Evolutionary conservation across 176 grass and related monocot genomes (phyloP), one percentile per base, ranked within the genome.

Genomic region (Canna indica): DNA sequence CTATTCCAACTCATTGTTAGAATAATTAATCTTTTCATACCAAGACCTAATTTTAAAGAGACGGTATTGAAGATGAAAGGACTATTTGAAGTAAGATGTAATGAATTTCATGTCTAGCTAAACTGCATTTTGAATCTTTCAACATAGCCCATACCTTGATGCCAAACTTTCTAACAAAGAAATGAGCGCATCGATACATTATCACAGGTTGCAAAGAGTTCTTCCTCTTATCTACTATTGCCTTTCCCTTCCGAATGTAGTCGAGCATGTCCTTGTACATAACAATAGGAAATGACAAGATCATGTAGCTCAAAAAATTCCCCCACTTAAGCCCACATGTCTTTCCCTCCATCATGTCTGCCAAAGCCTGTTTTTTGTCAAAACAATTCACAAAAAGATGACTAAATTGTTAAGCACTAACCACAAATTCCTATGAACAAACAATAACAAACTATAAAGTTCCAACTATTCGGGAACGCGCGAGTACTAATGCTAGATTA

Each of bases 261-360:
- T 73, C 71, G 0, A 73, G 35, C 7, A 54, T 52, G 12, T 73
- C 71, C 13, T 27, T 9, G 11, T 39, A 59, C 22, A 59, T 60
- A 11, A 17, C 34, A 44, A 73, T 44, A 17, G 71, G 71, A 59
- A 73, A 73, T 9, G 33, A 34, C 3, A 73, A 4, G 36, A 60
- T 10, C 2, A 73, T 20, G 54, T 73, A 73, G n/a, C 71, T 54
- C 4, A 73, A 14, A 32, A 39, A 59, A 41, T 73, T 73, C 24
- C 71, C 71, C 71, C 71, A 73, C 24, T 58, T 59, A 3, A 54
- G 32, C 54, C 71, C 71, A 42, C 52, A 36, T 29, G 41, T 73
- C 58, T 42, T 59, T 14, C 54, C 54, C 18, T 59, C 71, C 71
- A 73, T 60, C 71, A 73, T 58, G 32, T 73, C 71, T 9, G 71